Percentiles rank a stretch among this genome's conserved stretches.
phyloP scores from a whole-genome alignment of 2,329 filamentous ascomycete genomes.

The Didymella lethalis region DNA sequence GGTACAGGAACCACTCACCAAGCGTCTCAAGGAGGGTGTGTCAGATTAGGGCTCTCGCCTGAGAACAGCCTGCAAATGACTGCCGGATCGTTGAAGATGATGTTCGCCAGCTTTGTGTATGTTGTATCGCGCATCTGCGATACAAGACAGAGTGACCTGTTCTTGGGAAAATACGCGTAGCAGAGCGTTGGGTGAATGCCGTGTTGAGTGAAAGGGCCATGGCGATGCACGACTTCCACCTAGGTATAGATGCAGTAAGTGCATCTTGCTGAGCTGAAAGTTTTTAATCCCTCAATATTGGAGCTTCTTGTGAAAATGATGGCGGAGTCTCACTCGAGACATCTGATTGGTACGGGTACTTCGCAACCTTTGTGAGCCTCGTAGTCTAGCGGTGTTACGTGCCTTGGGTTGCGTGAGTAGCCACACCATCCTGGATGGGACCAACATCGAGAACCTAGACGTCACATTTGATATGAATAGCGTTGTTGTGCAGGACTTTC shows the following conservation, averaged over 20 bases:
- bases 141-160: not conserved
- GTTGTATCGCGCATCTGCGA: not conserved
- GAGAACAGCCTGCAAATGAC: not conserved
- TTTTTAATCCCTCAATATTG: not conserved
- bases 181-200: not conserved
- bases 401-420: no score
- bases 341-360: not conserved
- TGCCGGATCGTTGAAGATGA: not conserved
- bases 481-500: no score
- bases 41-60: not conserved
- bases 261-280: not conserved
- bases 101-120: slow-evolving; percentile 2
- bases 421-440: no score
- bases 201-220: not conserved
- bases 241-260: not conserved
- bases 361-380: not conserved
- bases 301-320: not conserved
- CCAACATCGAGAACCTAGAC: no score
- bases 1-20: not conserved
- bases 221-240: not conserved
- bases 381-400: no score
- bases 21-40: slow-evolving; percentile 6
- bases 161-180: not conserved
- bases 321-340: not conserved
- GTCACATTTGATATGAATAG: no score